These are phyloP conservation scores for Hirsutella thompsonii DNA, from an alignment of 2,329 filamentous ascomycete species.

Conservation along the genomic window DNA sequence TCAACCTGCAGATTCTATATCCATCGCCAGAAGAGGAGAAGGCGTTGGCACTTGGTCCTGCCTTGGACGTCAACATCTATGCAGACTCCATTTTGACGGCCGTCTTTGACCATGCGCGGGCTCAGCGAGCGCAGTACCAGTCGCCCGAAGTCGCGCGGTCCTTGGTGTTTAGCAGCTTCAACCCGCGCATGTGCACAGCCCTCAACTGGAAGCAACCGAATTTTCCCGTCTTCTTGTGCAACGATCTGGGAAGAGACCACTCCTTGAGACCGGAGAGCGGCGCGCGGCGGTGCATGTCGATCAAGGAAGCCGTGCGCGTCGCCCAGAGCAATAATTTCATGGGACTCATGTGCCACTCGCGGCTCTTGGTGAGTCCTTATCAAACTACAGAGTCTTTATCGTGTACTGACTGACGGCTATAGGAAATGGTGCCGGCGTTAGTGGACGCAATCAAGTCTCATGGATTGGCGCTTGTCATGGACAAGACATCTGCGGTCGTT, in stretches of 20 bases:
- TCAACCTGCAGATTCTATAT: slow-evolving; percentile 88
- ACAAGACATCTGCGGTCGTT: slow-evolving; percentile 54
- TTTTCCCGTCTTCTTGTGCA: slow-evolving; percentile 91
- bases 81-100: slow-evolving; percentile 72
- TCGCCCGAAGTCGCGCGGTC: slow-evolving; percentile 64
- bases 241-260: slow-evolving; percentile 64
- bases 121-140: slow-evolving; percentile 47
- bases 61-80: slow-evolving; percentile 72
- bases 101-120: slow-evolving; percentile 83
- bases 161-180: slow-evolving; percentile 90
- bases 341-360: slow-evolving; percentile 84
- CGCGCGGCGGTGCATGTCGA: slow-evolving; percentile 55
- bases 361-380: slow-evolving; percentile 56
- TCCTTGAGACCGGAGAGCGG: slow-evolving; percentile 30
- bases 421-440: slow-evolving; percentile 89
- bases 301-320: slow-evolving; percentile 89
- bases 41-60: slow-evolving; percentile 55
- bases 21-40: slow-evolving; percentile 65
- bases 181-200: slow-evolving; percentile 78
- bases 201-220: slow-evolving; percentile 99
- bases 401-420: slow-evolving; percentile 9
- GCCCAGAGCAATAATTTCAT: slow-evolving; percentile 96
- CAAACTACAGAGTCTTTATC: no score
- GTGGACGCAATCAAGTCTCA: slow-evolving; percentile 91
- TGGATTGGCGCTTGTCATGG: slow-evolving; percentile 80